These are phyloP conservation scores for Paraconiothyrium sp. DNA, from an alignment of 2,329 filamentous ascomycete species.

Conservation along the genomic window DNA sequence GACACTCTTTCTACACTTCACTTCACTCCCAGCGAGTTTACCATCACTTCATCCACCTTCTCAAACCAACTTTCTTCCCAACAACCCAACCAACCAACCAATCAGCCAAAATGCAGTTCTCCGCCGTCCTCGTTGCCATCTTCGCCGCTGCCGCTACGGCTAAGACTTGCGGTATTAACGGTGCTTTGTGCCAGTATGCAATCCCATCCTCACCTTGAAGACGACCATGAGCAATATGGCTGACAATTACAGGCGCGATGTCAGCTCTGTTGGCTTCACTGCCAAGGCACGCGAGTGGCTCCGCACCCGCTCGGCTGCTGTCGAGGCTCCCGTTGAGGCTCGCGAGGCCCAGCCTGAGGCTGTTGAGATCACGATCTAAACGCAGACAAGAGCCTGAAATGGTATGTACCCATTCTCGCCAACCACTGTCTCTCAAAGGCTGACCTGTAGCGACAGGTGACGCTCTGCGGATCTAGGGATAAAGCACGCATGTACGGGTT, in stretches of 20 bases:
- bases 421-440: not conserved
- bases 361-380: conserved; percentile 12
- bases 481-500: not conserved
- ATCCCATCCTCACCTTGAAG: not conserved
- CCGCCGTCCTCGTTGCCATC: conserved; percentile 12
- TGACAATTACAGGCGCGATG: conserved; percentile 8
- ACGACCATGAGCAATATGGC: not conserved
- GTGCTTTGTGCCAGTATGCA: conserved; percentile 2
- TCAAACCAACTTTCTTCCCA: not conserved
- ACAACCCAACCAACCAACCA: conserved; percentile 2
- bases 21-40: conserved; percentile 11
- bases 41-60: not conserved
- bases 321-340: not conserved
- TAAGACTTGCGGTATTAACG: conserved; percentile 14
- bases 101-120: conserved; percentile 13
- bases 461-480: not conserved
- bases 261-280: conserved; percentile 13
- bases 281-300: conserved; percentile 17
- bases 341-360: not conserved
- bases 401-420: not conserved
- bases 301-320: conserved; percentile 4
- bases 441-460: not conserved
- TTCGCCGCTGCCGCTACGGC: conserved; percentile 11
- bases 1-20: conserved; percentile 5
- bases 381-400: not conserved